Evolutionary conservation across 2,329 filamentous ascomycete species (phyloP), one percentile per base, ranked within the genome.

Genomic region (Graphilbum sp.): DNA sequence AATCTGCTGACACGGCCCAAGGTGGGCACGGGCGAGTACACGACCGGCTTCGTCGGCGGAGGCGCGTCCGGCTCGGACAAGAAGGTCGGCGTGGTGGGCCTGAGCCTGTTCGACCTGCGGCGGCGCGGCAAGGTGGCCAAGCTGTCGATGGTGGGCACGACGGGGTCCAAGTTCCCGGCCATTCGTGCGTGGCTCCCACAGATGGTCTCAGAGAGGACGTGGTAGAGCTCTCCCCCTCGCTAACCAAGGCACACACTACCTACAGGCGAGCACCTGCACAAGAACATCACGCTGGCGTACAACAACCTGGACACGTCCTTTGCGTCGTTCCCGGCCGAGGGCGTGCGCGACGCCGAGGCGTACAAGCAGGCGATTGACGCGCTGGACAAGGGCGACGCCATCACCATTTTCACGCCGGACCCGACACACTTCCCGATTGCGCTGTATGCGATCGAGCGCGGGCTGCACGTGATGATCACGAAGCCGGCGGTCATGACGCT

Each of bases 381-480:
- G 10, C 72, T 95, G 32, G 69, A 71, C 32, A 72, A 79, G 7
- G 86, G 87, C 49, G 84, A 86, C 47, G 87, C 86, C 48, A 88
- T 95, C 58, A 94, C 87, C 43, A 88, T 95, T 60, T 95, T 95
- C 69, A 94, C 87, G 1, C 85, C 87, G 0, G 87, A 95, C 59
- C 81, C 84, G 7, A 94, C 86, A 1, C 87, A 95, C 59, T 93
- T 79, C 59, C 81, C 84, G 35, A 94, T 95, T 49, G 87, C 88
- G 2, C 64, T 92, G 34, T 94, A 95, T 54, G 87, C 88, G 47
- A 87, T 95, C 12, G 76, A 90, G 59, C 78, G 80, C 44, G 76
- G 77, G 44, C 78, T 92, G 55, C 87, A 95, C 60, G 86, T 95
- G 36, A 72, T 95, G 52, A 76, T 95, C 62, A 95, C 87, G 49